Percentiles rank a stretch among this genome's conserved stretches.
These are phyloP conservation scores for Vitis hybrid DNA, from an alignment of 177 flowering plant species.

Conservation along the genomic window DNA sequence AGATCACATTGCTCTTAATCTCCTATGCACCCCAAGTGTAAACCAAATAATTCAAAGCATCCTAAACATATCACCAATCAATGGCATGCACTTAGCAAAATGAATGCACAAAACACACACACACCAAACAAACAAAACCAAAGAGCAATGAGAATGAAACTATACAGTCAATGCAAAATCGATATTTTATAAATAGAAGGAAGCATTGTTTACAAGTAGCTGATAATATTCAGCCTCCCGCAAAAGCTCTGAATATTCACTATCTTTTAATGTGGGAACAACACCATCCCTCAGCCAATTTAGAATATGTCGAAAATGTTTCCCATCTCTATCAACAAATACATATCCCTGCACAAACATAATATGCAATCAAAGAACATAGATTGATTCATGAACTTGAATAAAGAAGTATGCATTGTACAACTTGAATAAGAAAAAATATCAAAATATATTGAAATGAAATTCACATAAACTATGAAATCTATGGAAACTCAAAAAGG, in stretches of 20 bases:
- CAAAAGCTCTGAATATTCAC: slow-evolving; percentile 66
- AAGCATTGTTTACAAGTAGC: slow-evolving; percentile 58
- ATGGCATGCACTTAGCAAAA: neutral
- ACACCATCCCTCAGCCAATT: slow-evolving; percentile 98
- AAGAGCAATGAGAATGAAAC: neutral
- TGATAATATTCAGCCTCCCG: slow-evolving; percentile 94
- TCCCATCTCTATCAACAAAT: slow-evolving; percentile 95
- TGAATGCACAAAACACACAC: neutral
- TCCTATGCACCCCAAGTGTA: neutral
- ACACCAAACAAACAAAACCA: neutral
- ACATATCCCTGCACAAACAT: slow-evolving; percentile 67
- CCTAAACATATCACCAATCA: neutral
- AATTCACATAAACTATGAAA: too few relatives aligned
- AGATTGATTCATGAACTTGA: neutral
- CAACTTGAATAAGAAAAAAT: too few relatives aligned
- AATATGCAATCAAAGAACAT: slow-evolving; percentile 6
- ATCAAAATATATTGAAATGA: too few relatives aligned
- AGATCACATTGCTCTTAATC: too few relatives aligned
- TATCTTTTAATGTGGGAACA: slow-evolving; percentile 60
- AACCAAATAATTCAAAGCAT: neutral
- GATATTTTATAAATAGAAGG: neutral
- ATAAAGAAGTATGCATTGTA: too few relatives aligned
- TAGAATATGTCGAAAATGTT: slow-evolving; percentile 85
- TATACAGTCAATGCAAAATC: neutral
- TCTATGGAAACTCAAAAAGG: too few relatives aligned